Base-by-base conservation (phyloP, 495 filamentous ascomycete species). In the Penicillium canescens region DNA sequence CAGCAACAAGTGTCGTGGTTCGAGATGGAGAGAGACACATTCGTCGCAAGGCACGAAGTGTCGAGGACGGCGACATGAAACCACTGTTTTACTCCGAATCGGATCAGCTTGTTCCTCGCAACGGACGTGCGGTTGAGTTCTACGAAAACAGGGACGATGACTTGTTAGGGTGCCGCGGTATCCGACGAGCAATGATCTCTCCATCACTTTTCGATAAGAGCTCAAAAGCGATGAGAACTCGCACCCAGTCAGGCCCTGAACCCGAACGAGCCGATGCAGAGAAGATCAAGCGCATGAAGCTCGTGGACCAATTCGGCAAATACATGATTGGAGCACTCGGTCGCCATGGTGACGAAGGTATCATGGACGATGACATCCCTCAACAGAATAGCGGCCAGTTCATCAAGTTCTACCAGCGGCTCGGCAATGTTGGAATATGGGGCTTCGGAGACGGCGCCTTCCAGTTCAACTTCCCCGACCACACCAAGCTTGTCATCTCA, bases 401-500 rank as follows among this genome's bases (percentile, higher is more conserved):
- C 28, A 84, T 95, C 42, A 90, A 86, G 12, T 96, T 96, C 64
- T 95, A 96, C 69, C 89, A 96, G 70, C 80, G 92, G 34, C 82
- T 92, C 47, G 89, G 93, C 12, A 90, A 91, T 62, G 87, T 93
- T 33, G 89, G 91, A 24, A 84, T 92, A 63, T 93, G 93, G 92
- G 88, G 86, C 52, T 96, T 96, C 54, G 82, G 80, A 33, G 90
- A 96, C 67, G 92, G 92, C 1, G 86, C 90, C 58, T 85, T 96
- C 61, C 90, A 93, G 82, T 89, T 96, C 73, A 97, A 98, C 70
- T 98, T 97, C 73, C 92, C 93, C 6, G 94, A 98, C 58, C 94
- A 98, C 66, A 97, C 94, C 26, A 98, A 98, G 67, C 79, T 96
- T 23, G 83, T 95, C 4, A 75, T 96, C 42, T 88, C 90, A 33